Conservation (phyloP, 169 alveolate genomes). For the Plasmodium gonderi region DNA sequence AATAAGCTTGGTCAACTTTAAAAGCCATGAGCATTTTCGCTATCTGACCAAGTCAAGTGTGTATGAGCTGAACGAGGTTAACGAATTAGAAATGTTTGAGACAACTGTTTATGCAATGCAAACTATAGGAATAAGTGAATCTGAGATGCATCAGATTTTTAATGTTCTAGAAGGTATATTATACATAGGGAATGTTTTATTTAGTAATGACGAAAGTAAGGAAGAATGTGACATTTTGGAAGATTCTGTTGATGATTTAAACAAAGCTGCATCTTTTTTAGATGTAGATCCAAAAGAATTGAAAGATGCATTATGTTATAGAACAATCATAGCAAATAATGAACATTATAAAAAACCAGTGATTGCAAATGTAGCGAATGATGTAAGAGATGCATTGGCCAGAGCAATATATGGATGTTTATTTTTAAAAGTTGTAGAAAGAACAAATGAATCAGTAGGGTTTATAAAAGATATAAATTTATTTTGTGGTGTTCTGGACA, state of each 20-base stretch:
- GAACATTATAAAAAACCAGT: constrained; percentile 87
- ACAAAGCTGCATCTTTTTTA: constrained; percentile 78
- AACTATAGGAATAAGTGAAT: constrained; percentile 87
- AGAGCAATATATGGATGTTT: constrained; percentile 96
- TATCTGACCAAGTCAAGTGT: constrained; percentile 82
- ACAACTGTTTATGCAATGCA: constrained; percentile 92
- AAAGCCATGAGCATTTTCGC: constrained; percentile 58
- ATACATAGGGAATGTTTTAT: constrained; percentile 91
- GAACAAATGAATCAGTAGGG: constrained; percentile 94
- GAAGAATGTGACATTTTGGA: constrained; percentile 83
- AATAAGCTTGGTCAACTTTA: constrained; percentile 64
- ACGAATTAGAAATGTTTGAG: constrained; percentile 89
- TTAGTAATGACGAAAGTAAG: constrained; percentile 79
- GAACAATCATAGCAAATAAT: constrained; percentile 83
- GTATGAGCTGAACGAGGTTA: constrained; percentile 82
- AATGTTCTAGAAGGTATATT: constrained; percentile 89
- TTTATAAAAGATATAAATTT: constrained; percentile 66
- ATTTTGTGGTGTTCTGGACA: constrained; percentile 95
- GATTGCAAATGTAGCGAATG: constrained; percentile 86
- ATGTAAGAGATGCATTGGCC: constrained; percentile 96
- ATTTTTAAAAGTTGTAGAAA: constrained; percentile 95
- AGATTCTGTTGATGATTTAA: constrained; percentile 74
- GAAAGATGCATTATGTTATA: constrained; percentile 80
- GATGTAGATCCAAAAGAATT: constrained; percentile 79
- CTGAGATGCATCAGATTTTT: constrained; percentile 86